Base-by-base conservation (phyloP, 140 eudicot genomes). In the Bidens hawaiensis region DNA sequence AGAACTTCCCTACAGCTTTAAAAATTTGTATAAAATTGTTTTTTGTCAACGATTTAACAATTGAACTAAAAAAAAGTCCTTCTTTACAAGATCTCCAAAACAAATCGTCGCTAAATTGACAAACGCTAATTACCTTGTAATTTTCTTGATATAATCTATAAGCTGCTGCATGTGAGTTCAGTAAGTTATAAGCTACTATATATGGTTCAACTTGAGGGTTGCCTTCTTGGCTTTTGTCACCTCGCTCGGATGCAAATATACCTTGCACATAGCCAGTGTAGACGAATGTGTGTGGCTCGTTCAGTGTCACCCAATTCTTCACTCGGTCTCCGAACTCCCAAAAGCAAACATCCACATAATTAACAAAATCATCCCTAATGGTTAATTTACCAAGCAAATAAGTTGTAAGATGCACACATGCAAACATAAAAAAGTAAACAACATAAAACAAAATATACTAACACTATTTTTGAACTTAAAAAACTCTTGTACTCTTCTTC, bases 271-370 rank as follows among this genome's bases (percentile, higher is more conserved):
- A 78, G 0, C 76, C 83, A 4, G 0, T 0, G 4, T 0, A 11
- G 15, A 33, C 25, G 52, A 46, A 48, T 16, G 15, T 15, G 11
- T 61, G 17, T 10, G 76, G 83, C 36, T 78, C 79, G 13, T 78
- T 78, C 6, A 78, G 0, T 9, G 83, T 78, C 40, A 54, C 26
- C 79, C 79, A 68, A 9, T 78, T 46, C 64, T 66, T 78, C 67
- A 78, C 83, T 4, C 79, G 68, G 18, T 68, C 72, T 54, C 83
- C 83, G 49, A 73, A 78, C 49, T 73, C 79, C 75, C 75, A 67
- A 11, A 73, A 78, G 25, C 83, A 78, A 13, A 73, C 14, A 21
- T 78, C 83, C 16, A 61, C 79, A 4, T 68, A 73, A 5, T 69
- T 49, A 0, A 45, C 60, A 41, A 72, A 78, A 42, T 78, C 79